A percentile compares a stretch with the other conserved stretches of the same genome.
These are phyloP conservation scores for Chrysoporthe austroafricana DNA, from an alignment of 2,329 filamentous ascomycete species.

Conservation along the genomic window DNA sequence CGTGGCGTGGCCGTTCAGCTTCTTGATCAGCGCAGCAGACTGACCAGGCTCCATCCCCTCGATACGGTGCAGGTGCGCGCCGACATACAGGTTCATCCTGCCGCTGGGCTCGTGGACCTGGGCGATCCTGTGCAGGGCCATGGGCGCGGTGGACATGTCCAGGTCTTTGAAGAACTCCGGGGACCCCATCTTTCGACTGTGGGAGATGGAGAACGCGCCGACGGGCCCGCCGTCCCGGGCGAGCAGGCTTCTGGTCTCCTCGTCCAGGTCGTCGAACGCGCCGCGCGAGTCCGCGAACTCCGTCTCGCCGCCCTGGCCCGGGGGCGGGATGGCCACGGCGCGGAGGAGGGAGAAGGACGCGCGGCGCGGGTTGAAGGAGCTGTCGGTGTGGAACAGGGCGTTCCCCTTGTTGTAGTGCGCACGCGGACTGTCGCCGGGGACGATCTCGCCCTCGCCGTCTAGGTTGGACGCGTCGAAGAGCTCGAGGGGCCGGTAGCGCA, in stretches of 20 bases:
- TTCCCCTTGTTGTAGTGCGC: constrained; percentile 50
- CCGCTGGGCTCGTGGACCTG: constrained; percentile 57
- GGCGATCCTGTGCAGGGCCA: constrained; percentile 51
- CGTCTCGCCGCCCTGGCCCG: constrained; percentile 52
- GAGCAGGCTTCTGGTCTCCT: constrained; percentile 36
- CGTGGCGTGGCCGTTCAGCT: constrained; percentile 51
- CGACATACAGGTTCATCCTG: constrained; percentile 57
- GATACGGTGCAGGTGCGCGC: constrained; percentile 57
- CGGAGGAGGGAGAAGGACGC: constrained; percentile 56
- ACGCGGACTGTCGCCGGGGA: constrained; percentile 46
- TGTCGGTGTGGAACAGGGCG: constrained; percentile 58
- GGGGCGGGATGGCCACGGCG: constrained; percentile 53
- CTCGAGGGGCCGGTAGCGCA: constrained; percentile 52
- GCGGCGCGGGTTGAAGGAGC: constrained; percentile 58
- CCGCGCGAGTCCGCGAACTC: constrained; percentile 57
- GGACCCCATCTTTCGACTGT: constrained; percentile 55
- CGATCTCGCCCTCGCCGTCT: constrained; percentile 48
- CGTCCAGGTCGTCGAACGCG: constrained; percentile 52
- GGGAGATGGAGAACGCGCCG: constrained; percentile 54
- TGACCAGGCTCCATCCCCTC: constrained; percentile 40
- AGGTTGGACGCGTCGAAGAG: constrained; percentile 64
- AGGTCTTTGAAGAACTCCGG: constrained; percentile 53
- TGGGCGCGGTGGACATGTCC: constrained; percentile 42
- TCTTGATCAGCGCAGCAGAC: constrained; percentile 42
- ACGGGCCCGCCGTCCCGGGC: constrained; percentile 44